Conservation (phyloP, 306 rosid species). For the Gastrolobium bilobum region DNA sequence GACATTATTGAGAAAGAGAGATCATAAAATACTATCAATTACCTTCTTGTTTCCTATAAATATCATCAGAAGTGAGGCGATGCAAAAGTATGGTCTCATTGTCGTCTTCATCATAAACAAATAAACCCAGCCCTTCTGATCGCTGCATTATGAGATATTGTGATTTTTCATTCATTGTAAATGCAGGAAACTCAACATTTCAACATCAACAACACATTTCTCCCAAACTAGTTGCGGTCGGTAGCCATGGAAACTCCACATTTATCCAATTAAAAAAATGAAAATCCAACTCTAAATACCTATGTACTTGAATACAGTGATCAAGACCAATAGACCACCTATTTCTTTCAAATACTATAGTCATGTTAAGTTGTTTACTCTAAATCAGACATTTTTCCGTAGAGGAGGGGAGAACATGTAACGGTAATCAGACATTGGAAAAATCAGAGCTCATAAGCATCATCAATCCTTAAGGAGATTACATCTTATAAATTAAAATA, state of each 20-base stretch:
- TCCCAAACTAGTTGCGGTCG: no score
- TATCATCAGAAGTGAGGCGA: constrained; percentile 82
- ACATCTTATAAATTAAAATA: constrained; percentile 3
- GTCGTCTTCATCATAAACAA: constrained; percentile 88
- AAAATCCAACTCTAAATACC: constrained; percentile 23
- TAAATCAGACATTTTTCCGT: constrained; percentile 1
- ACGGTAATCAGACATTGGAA: constrained; percentile 11
- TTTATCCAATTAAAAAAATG: not conserved
- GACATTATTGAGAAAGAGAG: constrained; percentile 18
- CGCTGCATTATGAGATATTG: constrained; percentile 63
- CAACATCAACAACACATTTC: no score
- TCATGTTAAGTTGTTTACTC: not conserved
- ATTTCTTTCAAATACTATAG: constrained; percentile 22
- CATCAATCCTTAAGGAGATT: constrained; percentile 14
- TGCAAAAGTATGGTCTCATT: constrained; percentile 83
- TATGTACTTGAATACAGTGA: not conserved
- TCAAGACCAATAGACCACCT: constrained; percentile 2
- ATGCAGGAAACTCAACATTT: constrained; percentile 14
- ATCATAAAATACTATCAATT: constrained; percentile 41
- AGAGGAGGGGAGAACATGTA: constrained; percentile 7
- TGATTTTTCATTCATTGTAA: constrained; percentile 35
- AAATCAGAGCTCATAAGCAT: not conserved
- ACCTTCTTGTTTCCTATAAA: constrained; percentile 98
- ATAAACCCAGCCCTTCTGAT: constrained; percentile 84
- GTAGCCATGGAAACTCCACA: not conserved